Evolutionary conservation across 495 filamentous ascomycete genomes (phyloP), one percentile per base, ranked within the genome.

Genomic region (Lindgomyces ingoldianus): DNA sequence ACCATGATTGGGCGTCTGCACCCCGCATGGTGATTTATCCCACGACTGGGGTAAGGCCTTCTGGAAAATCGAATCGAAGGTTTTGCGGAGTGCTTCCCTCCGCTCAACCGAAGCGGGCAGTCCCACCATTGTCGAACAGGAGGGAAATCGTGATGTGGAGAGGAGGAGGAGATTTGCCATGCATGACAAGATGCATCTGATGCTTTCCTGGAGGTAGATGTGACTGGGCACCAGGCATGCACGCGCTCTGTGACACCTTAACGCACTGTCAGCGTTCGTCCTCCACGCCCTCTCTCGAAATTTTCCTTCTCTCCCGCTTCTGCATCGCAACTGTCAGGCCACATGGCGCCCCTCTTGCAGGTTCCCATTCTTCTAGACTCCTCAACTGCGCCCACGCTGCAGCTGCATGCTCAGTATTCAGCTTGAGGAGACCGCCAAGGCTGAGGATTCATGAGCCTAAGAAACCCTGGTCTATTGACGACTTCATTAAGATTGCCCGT

Each of bases 11-110:
- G 62, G 29, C 53, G 22, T 44, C 52, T 60, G 55, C 55, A 65
- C 62, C 62, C 62, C 62, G 54, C 62, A 57, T 36, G 52, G 25
- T 49, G 21, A 50, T 64, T 62, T 64, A 64, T 57, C 62, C 62
- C 29, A 27, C 29, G 48, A 55, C 59, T 11, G 27, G 55, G 56
- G 56, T 30, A 8, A 19, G 25, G 19, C 26, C 62, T 65, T 65
- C 62, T 65, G 53, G 62, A 65, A 65, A 36, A 65, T 51, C 57
- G 22, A 57, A 46, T 1, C 27, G 51, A 65, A 54, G 59, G 52
- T 64, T 64, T 19, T 45, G 39, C 36, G 50, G 50, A 48, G 50
- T 2, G 16, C 2, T 21, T n/a, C 1, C 9, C 25, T 62, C 60
- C 60, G 60, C 60, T 62, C 24, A 39, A 16, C 60, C 60, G 60